Base-by-base conservation (phyloP, 352 stramenopile species). In the Globisporangium megalacanthum region DNA sequence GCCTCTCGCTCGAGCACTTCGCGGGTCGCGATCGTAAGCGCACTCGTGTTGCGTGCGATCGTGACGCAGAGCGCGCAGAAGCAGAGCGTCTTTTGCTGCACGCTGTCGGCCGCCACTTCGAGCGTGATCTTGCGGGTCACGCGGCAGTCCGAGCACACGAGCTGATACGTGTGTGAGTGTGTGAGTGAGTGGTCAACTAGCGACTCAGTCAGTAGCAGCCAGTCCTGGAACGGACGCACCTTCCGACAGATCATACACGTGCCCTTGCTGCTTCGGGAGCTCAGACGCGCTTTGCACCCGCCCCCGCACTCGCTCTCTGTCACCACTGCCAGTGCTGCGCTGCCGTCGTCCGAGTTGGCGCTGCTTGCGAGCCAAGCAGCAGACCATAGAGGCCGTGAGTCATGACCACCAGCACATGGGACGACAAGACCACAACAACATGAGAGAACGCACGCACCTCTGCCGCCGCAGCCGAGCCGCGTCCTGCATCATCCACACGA, bases 401-500 rank as follows among this genome's bases (percentile, higher is more conserved):
- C 25, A 4, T 29, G 25, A 29, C n/a, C n/a, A n/a, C n/a, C n/a
- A n/a, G n/a, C n/a, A n/a, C n/a, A 56, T 2, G 22, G 22, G 19
- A 17, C 10, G 17, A 61, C 20, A 29, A 4, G 25, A 4, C 3
- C 41, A 15, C 9, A 19, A 20, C 25, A 35, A 39, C 13, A 22
- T 2, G 31, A 19, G 17, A n/a, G 4, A 14, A 0, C 1, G 11
- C 1, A 41, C 49, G 7, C 44, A 63, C 57, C 57, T 53, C 49
- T 57, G 49, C n/a, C 46, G 46, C 5, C 63, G 8, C 55, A 73
- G 68, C 52, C 58, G 49, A 62, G 66, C 31, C 50, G 68, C 67
- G 37, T 79, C 65, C 47, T 69, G 68, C 58, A 75, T 53, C 70
- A 79, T 79, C 70, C 68, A 79, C 11, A 67, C 60, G 33, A 79